Evolutionary conservation across 176 grass and related monocot genomes (phyloP).

Genomic region (Avena atlantica): DNA sequence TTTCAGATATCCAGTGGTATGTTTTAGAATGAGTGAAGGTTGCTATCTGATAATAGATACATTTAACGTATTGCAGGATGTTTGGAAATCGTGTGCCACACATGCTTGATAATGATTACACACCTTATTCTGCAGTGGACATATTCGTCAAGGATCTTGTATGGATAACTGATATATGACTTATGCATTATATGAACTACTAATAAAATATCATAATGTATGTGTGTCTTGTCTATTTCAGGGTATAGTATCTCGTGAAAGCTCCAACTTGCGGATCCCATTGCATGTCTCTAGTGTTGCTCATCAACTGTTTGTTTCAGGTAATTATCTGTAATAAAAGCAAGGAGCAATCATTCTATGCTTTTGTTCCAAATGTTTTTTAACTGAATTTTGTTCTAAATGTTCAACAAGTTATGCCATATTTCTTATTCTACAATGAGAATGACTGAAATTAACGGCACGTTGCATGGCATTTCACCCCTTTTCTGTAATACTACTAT

Average conservation of each 20-base stretch:
- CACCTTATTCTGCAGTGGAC: slow-evolving; percentile 93
- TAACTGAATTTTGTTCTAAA: background rate
- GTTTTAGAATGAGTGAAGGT: slow-evolving; percentile 33
- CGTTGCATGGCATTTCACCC: background rate
- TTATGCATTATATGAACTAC: slow-evolving; percentile 24
- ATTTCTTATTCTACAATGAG: slow-evolving; percentile 23
- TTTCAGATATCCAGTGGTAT: slow-evolving; percentile 10
- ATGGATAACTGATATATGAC: slow-evolving; percentile 47
- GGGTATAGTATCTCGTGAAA: slow-evolving; percentile 90
- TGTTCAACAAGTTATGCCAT: slow-evolving; percentile 16
- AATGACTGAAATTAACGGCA: background rate
- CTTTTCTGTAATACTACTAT: background rate
- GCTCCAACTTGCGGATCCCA: slow-evolving; percentile 80
- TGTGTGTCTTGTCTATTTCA: slow-evolving; percentile 44
- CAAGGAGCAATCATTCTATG: slow-evolving; percentile 34
- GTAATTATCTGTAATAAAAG: slow-evolving; percentile 47
- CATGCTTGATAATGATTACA: slow-evolving; percentile 93
- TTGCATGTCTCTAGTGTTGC: slow-evolving; percentile 81
- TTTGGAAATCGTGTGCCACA: slow-evolving; percentile 99
- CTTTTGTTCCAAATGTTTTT: background rate
- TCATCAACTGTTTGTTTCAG: slow-evolving; percentile 92
- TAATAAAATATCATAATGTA: slow-evolving; percentile 25
- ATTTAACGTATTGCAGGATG: slow-evolving; percentile 73
- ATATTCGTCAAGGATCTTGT: slow-evolving; percentile 99
- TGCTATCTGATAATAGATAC: slow-evolving; percentile 2